phyloP scores from a whole-genome alignment of 2,329 filamentous ascomycete genomes.

The Domatiomyces catenatus region DNA sequence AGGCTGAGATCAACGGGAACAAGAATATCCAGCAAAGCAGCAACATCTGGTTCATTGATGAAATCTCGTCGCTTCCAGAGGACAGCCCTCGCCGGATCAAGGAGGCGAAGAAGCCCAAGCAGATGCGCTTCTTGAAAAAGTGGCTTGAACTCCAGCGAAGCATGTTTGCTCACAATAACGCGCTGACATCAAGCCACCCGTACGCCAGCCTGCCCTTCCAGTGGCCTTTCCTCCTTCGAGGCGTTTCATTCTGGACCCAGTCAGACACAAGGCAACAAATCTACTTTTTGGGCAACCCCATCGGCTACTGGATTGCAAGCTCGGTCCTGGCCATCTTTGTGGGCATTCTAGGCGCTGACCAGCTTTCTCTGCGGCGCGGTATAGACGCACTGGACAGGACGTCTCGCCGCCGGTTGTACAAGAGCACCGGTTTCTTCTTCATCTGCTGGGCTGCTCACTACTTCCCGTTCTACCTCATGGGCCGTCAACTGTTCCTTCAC shows the following conservation, averaged over 20 bases:
- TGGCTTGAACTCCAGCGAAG: slow-evolving; percentile 92
- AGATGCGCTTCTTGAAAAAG: slow-evolving; percentile 76
- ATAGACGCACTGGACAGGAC: slow-evolving; percentile 84
- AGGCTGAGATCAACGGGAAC: slow-evolving; percentile 98
- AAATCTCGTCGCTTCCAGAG: slow-evolving; percentile 61
- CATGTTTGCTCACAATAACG: slow-evolving; percentile 99
- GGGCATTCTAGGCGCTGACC: slow-evolving; percentile 81
- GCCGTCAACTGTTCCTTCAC: slow-evolving; percentile 91
- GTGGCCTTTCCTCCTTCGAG: slow-evolving; percentile 93
- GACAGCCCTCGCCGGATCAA: slow-evolving; percentile 62
- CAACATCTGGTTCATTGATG: slow-evolving; percentile 89
- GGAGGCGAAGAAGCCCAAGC: slow-evolving; percentile 64
- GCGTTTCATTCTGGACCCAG: slow-evolving; percentile 98
- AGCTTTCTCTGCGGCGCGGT: slow-evolving; percentile 80
- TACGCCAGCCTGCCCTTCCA: slow-evolving; percentile 91
- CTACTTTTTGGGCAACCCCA: slow-evolving; percentile 92
- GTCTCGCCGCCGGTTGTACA: slow-evolving; percentile 85
- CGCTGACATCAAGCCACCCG: slow-evolving; percentile 88
- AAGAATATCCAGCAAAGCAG: slow-evolving; percentile 82
- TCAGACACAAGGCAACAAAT: slow-evolving; percentile 91
- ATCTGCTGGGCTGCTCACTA: slow-evolving; percentile 95
- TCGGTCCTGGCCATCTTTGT: slow-evolving; percentile 84
- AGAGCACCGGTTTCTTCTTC: slow-evolving; percentile 98
- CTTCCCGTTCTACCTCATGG: slow-evolving; percentile 95
- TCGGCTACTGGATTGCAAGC: slow-evolving; percentile 95